Base-by-base conservation (phyloP, 352 stramenopile genomes). In the Phytophthora parvispora region DNA sequence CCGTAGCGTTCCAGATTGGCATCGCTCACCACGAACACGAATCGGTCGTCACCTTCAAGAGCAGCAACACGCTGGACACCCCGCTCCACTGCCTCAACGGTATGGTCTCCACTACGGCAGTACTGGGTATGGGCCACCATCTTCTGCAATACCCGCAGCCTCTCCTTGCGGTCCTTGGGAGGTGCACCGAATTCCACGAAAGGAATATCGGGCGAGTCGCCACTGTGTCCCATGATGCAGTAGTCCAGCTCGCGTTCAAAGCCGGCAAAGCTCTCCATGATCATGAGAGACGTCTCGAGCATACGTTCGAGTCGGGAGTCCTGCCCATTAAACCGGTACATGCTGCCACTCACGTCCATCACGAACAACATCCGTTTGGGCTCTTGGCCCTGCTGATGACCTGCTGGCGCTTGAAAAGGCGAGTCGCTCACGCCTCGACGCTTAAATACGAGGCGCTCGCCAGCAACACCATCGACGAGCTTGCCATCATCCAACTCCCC, bases 81-180 rank as follows among this genome's bases (percentile, higher is more conserved):
- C 32, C 80, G 65, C 47, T 91, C 79, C 13, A 98, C 97, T 12
- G 95, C 96, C 62, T 98, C 92, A 20, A 99, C 79, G 0, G 97
- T 99, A 68, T 98, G 90, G 67, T 99, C 97, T 24, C 97, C 96
- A 29, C 88, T 96, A 50, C 85, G 89, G 51, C 91, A 98, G 79
- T 98, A 99, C 74, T 99, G 96, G 29, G 93, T 94, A 67, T 99
- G 96, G 22, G 96, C 96, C 16, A 98, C 86, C 87, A 99, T 99
- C 12, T 83, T 81, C 67, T 99, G 84, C 18, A 99, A 74, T 20
- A 99, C 76, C 72, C 88, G 90, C 47, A 99, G 80, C 13, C 95
- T 83, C 62, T 96, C 90, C 27, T 96, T 97, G 67, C 96, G 89
- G 61, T 98, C 89, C 20, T 70, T 77, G 1, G 93, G 88, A 2